These are phyloP conservation scores for Hyphopichia khmerensis DNA, from an alignment of 1,139 yeast species.

Conservation along the genomic window DNA sequence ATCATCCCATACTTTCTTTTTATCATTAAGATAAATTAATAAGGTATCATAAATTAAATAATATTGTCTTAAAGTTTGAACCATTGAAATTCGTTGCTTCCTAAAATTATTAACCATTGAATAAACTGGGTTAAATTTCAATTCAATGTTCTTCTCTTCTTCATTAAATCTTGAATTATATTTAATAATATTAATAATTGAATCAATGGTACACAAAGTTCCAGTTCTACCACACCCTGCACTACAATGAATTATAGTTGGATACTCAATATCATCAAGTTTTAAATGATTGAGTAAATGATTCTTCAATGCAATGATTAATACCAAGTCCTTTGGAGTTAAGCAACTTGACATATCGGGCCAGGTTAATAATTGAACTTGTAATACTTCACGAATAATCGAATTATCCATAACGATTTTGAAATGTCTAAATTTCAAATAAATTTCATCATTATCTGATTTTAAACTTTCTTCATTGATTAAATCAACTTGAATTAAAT, in stretches of 20 bases:
- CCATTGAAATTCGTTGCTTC: constrained; percentile 78
- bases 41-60: constrained; percentile 64
- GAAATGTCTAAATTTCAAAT: constrained; percentile 36
- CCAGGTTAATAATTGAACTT: constrained; percentile 53
- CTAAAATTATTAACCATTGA: constrained; percentile 60
- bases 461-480: constrained; percentile 15
- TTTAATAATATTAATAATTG: constrained; percentile 49
- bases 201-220: constrained; percentile 74
- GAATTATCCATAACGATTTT: constrained; percentile 23
- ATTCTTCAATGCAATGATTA: constrained; percentile 40
- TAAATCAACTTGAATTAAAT: constrained; percentile 28
- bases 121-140: constrained; percentile 38
- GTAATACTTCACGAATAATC: constrained; percentile 35
- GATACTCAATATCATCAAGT: constrained; percentile 18
- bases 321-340: constrained; percentile 40
- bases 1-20: constrained; percentile 14
- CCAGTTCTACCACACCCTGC: constrained; percentile 96
- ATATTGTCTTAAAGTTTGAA: constrained; percentile 74
- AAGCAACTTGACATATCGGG: constrained; percentile 50
- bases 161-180: constrained; percentile 7
- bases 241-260: constrained; percentile 76
- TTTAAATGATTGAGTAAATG: constrained; percentile 20
- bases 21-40: constrained; percentile 21
- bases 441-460: constrained; percentile 11
- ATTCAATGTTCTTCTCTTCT: constrained; percentile 8